Base-by-base conservation (phyloP, 2,329 filamentous ascomycete species). In the Penicillium crustosum region DNA sequence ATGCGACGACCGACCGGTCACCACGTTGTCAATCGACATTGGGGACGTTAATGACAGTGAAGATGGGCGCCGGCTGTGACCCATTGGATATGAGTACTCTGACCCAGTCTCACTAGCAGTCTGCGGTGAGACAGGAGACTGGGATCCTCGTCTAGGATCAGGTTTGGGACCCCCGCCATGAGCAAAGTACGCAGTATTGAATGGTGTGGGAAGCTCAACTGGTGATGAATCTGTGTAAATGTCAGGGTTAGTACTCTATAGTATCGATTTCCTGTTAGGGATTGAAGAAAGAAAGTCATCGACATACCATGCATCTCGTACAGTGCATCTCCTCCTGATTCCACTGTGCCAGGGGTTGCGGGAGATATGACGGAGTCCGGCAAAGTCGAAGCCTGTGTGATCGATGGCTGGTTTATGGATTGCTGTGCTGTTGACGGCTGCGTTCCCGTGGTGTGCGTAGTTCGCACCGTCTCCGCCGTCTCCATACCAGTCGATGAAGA, bases 271-370 rank as follows among this genome's bases (percentile, higher is more conserved):
- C 0, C 19, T 9, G 13, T 10, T 0, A 3, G 8, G 13, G 6
- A 10, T 17, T 2, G 6, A 36, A n/a, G 6, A 4, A 31, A 12
- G 2, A 12, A 8, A 19, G 12, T 15, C 0, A 21, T 36, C 2
- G 2, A 25, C 53, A 38, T 51, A 51, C 53, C 53, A 8, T 55
- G 53, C 47, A 55, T 43, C 27, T 55, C 53, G 31, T 55, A 55
- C 27, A 55, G 13, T 17, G 47, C 45, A 21, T 23, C 47, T n/a
- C 53, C 53, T n/a, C 47, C 53, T 4, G 53, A 50, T 31, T 55
- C 53, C 6, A 55, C 53, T 9, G 53, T 55, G 6, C 45, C 53
- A 27, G 53, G 53, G 7, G 53, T 55, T 10, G 17, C 33, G 2
- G 53, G 53, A 6, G 53, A 55, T 17, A 55, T 9, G 25, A 51